Conservation (phyloP, 1,139 yeast genomes). For the Saccharomycopsis crataegensis region DNA sequence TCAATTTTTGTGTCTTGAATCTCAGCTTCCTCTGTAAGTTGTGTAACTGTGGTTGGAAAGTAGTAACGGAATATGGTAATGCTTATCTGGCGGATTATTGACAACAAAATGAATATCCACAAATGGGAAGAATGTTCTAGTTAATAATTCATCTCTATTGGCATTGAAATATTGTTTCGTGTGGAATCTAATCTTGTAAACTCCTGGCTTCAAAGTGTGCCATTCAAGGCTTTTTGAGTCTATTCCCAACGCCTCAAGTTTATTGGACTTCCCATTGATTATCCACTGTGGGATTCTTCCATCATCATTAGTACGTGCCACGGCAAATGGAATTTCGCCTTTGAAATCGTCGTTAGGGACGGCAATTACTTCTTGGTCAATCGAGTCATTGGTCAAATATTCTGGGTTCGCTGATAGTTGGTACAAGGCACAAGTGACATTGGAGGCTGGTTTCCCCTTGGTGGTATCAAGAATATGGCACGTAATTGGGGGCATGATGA, state of each 20-base stretch:
- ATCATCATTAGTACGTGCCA: constrained; percentile 63
- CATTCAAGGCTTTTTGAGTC: constrained; percentile 30
- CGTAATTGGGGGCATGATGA: constrained; percentile 48
- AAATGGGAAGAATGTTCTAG: constrained; percentile 65
- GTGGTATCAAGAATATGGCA: constrained; percentile 86
- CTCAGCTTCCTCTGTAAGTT: constrained; percentile 74
- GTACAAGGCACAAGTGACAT: constrained; percentile 55
- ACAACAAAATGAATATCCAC: constrained; percentile 71
- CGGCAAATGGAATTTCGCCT: constrained; percentile 42
- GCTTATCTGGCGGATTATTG: constrained; percentile 59
- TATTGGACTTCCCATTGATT: constrained; percentile 29
- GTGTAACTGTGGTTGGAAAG: constrained; percentile 80
- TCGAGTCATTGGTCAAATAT: constrained; percentile 24
- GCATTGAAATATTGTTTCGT: constrained; percentile 50
- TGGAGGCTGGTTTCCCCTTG: constrained; percentile 70
- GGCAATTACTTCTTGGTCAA: constrained; percentile 22
- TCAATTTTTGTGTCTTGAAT: neutral
- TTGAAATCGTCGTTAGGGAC: constrained; percentile 29
- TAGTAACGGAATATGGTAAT: constrained; percentile 81
- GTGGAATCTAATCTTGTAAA: constrained; percentile 67
- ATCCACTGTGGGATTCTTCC: constrained; percentile 74
- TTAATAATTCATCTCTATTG: constrained; percentile 22
- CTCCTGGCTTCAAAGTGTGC: constrained; percentile 45
- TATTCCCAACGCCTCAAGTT: constrained; percentile 32
- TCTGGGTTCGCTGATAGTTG: constrained; percentile 30